These are phyloP conservation scores for Sporothrix humicola DNA, from an alignment of 2,329 filamentous ascomycete genomes.

Conservation along the genomic window DNA sequence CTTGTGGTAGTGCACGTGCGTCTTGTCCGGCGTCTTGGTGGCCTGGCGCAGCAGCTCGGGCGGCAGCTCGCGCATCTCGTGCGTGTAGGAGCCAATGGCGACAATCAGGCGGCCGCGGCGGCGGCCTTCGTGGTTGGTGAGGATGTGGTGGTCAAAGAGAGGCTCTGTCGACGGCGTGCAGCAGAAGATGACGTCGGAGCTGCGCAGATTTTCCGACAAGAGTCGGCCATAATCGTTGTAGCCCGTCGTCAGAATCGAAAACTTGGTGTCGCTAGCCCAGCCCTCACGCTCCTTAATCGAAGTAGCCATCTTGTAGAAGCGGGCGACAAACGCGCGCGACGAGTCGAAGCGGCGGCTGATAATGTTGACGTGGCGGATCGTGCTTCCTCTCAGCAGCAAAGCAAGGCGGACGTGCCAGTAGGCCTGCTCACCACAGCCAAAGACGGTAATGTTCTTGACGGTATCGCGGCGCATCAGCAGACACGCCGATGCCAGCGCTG, in stretches of 20 bases:
- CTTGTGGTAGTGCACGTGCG: constrained; percentile 70
- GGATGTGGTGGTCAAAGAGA: constrained; percentile 73
- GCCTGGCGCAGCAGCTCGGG: constrained; percentile 74
- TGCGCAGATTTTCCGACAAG: constrained; percentile 71
- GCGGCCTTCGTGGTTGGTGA: constrained; percentile 73
- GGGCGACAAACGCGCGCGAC: constrained; percentile 57
- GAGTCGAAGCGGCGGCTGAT: constrained; percentile 75
- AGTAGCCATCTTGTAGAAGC: constrained; percentile 56
- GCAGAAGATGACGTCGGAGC: constrained; percentile 83
- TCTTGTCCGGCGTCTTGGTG: constrained; percentile 52
- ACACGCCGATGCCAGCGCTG: constrained; percentile 72
- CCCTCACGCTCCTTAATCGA: constrained; percentile 62
- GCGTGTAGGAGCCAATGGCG: constrained; percentile 71
- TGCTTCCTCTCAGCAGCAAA: constrained; percentile 70
- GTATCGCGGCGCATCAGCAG: constrained; percentile 68
- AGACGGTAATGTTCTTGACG: constrained; percentile 79
- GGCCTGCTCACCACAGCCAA: constrained; percentile 87
- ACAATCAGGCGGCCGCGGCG: constrained; percentile 74
- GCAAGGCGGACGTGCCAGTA: constrained; percentile 93
- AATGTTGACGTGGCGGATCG: constrained; percentile 80
- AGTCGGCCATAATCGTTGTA: constrained; percentile 72
- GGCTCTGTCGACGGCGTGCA: constrained; percentile 78
- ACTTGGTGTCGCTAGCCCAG: constrained; percentile 67
- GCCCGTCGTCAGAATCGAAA: constrained; percentile 69
- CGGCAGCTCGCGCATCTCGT: constrained; percentile 82